Conservation (phyloP, 768 basidiomycete species). For the Naganishia vishniacii region DNA sequence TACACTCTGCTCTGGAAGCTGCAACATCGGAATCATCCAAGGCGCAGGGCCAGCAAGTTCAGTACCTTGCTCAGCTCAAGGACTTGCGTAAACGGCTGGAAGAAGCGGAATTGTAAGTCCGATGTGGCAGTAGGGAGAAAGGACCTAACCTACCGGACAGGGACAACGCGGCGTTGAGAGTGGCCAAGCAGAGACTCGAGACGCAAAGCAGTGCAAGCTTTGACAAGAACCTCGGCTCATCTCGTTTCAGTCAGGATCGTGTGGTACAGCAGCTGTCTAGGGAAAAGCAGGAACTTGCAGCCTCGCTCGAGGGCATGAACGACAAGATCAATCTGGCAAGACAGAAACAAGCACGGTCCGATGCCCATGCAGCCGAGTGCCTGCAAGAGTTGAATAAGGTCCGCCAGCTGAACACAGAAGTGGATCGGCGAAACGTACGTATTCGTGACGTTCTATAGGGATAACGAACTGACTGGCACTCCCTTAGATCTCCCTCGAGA, state of each 20-base stretch:
- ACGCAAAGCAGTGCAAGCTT: constrained; percentile 23
- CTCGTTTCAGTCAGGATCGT: constrained; percentile 51
- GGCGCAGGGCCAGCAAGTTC: constrained; percentile 24
- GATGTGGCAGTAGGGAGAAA: background rate
- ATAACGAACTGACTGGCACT: too few species aligned
- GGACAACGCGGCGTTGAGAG: constrained; percentile 22
- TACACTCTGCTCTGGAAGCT: constrained; percentile 20
- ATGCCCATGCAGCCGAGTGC: constrained; percentile 66
- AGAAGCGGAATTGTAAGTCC: constrained; percentile 20
- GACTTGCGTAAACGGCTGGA: constrained; percentile 24
- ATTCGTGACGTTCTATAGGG: too few species aligned
- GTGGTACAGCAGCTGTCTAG: constrained; percentile 70
- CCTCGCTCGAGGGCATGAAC: constrained; percentile 69
- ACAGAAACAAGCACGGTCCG: constrained; percentile 76
- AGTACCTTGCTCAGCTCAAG: constrained; percentile 22
- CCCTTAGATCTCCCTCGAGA: constrained; percentile 69
- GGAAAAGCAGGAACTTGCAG: constrained; percentile 74
- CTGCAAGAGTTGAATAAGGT: constrained; percentile 70
- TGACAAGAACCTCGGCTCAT: constrained; percentile 23
- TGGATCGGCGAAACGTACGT: constrained; percentile 70
- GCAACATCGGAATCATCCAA: constrained; percentile 19
- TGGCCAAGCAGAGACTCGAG: constrained; percentile 26
- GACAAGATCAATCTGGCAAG: constrained; percentile 67
- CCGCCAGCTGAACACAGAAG: constrained; percentile 71
- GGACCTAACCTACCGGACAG: background rate